These are phyloP conservation scores for Paramecium sexaurelia DNA, from an alignment of 73 alveolate species.

Conservation along the genomic window DNA sequence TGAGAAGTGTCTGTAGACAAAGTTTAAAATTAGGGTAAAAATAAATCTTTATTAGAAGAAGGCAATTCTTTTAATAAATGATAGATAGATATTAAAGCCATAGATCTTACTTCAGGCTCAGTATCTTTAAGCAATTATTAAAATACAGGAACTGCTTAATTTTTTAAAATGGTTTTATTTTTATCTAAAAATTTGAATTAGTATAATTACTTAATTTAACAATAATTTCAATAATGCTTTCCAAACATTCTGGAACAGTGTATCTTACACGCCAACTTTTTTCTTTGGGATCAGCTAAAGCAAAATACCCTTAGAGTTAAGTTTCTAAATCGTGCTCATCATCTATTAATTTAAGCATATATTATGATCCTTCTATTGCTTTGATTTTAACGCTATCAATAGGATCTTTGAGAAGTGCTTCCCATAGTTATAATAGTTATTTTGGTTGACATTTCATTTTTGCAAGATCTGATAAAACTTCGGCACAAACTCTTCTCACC, in stretches of 20 bases:
- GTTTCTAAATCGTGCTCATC: constrained; percentile 50
- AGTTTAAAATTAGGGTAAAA: constrained; percentile 7
- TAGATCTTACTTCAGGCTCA: constrained; percentile 70
- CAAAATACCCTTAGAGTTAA: constrained; percentile 13
- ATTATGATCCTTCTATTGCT: constrained; percentile 67
- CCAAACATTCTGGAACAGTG: constrained; percentile 65
- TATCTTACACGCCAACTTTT: constrained; percentile 70
- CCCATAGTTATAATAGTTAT: constrained; percentile 50
- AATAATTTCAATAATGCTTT: constrained; percentile 21
- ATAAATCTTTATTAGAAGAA: neutral
- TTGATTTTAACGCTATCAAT: constrained; percentile 62
- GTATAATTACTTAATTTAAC: neutral
- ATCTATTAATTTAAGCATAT: constrained; percentile 46
- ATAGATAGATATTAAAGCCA: constrained; percentile 24
- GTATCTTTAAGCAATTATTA: constrained; percentile 57
- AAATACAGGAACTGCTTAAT: constrained; percentile 48
- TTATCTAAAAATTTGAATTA: neutral
- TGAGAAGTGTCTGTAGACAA: constrained; percentile 35
- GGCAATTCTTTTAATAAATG: constrained; percentile 57
- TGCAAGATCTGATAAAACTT: constrained; percentile 54
- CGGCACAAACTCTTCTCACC: constrained; percentile 69
- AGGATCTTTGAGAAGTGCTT: constrained; percentile 49
- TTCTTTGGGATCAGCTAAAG: constrained; percentile 41
- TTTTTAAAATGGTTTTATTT: constrained; percentile 55
- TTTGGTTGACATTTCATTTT: neutral